Percentiles rank a stretch among this genome's conserved stretches.
phyloP scores from a whole-genome alignment of 2,329 filamentous ascomycete species.

The Pseudocercospora fijiensis region DNA sequence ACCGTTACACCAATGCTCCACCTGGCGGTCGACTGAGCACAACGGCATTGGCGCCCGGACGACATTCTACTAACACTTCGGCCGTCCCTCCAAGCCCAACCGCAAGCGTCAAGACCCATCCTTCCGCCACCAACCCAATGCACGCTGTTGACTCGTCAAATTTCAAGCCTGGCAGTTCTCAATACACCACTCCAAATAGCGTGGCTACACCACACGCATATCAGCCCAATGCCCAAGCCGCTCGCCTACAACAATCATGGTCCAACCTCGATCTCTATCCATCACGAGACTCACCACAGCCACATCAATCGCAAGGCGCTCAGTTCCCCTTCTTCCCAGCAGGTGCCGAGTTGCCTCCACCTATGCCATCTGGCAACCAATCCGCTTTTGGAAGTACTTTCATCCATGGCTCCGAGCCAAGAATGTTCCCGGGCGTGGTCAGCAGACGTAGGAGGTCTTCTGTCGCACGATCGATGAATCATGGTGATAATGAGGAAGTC shows the following conservation, averaged over 20 bases:
- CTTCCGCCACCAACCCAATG: slow-evolving; percentile 40
- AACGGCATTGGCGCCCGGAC: slow-evolving; percentile 32
- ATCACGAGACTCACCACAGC: slow-evolving; percentile 17
- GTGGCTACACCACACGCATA: slow-evolving; percentile 34
- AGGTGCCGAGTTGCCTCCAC: slow-evolving; percentile 7
- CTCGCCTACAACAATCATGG: slow-evolving; percentile 32
- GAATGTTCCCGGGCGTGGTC: slow-evolving; percentile 70
- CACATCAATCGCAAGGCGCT: slow-evolving; percentile 10
- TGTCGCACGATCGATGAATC: slow-evolving; percentile 14
- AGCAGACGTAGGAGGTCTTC: slow-evolving; percentile 41
- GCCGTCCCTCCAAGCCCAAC: slow-evolving; percentile 39
- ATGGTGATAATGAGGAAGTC: slow-evolving; percentile 18
- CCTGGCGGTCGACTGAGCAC: slow-evolving; percentile 26
- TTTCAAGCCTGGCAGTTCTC: slow-evolving; percentile 19
- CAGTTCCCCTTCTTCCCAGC: background rate
- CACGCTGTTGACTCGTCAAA: slow-evolving; percentile 24
- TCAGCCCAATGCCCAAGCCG: slow-evolving; percentile 38
- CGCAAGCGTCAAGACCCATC: slow-evolving; percentile 43
- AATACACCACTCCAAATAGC: slow-evolving; percentile 28
- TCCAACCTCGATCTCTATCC: slow-evolving; percentile 8
- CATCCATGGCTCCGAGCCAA: slow-evolving; percentile 59
- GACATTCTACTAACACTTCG: slow-evolving; percentile 17
- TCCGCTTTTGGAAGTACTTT: slow-evolving; percentile 48
- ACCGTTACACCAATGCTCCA: slow-evolving; percentile 43
- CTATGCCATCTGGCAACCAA: slow-evolving; percentile 24